phyloP scores from a whole-genome alignment of 495 filamentous ascomycete genomes.

The Tuber magnatum region DNA sequence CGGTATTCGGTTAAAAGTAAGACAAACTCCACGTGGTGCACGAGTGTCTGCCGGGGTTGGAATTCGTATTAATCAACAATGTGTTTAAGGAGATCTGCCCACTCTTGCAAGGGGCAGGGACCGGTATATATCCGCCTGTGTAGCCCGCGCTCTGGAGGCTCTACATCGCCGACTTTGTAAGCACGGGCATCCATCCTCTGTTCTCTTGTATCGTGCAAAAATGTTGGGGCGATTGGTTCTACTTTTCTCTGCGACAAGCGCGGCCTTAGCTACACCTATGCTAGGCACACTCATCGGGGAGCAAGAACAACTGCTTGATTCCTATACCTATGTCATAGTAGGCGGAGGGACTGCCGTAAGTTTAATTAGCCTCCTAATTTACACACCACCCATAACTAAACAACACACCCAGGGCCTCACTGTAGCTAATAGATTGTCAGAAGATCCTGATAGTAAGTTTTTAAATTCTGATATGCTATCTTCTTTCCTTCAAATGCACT shows the following conservation, averaged over 20 bases:
- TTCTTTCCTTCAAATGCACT: conserved; percentile 11
- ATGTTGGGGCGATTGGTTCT: conserved; percentile 25
- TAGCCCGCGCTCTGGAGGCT: neutral
- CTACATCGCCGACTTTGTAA: neutral
- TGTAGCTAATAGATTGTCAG: conserved; percentile 46
- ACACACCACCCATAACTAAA: neutral
- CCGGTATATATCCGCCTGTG: neutral
- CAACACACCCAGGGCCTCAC: conserved; percentile 44
- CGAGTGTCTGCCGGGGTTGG: neutral
- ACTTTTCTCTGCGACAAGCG: conserved; percentile 6
- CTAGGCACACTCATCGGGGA: conserved; percentile 18
- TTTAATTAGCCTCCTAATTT: neutral
- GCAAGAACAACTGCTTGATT: conserved; percentile 29
- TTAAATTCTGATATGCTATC: conserved; percentile 22
- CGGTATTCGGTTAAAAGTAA: neutral
- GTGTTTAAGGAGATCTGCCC: neutral
- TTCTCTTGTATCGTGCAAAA: neutral
- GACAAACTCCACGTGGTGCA: neutral
- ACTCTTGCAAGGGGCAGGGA: neutral
- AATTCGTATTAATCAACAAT: neutral
- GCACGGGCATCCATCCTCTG: neutral
- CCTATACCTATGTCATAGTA: conserved; percentile 51
- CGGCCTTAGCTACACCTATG: conserved; percentile 17
- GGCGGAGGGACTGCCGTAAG: conserved; percentile 46
- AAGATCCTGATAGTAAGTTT: conserved; percentile 37